Evolutionary conservation across 176 grass and related monocot genomes (phyloP), one percentile per base, ranked within the genome.

Genomic region (Rhynchospora breviuscula): DNA sequence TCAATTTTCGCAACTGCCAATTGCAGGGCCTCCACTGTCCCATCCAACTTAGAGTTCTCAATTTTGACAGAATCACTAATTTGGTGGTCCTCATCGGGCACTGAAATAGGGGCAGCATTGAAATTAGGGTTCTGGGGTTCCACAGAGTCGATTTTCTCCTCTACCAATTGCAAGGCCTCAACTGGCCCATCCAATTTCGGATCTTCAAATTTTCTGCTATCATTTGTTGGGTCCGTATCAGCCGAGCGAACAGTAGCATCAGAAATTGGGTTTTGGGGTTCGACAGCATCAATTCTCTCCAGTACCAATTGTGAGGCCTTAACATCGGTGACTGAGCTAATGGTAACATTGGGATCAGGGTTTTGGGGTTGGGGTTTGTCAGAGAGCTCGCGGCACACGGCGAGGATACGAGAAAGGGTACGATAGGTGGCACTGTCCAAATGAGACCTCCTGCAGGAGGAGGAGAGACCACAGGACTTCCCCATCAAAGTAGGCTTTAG

Each of bases 381-480:
- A 14, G 91, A 79, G 23, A 90, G 58, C 31, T 91, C 84, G 49
- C 91, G 23, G 84, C 86, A 94, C 57, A 87, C 85, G 25, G 89
- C 88, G 79, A 98, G 94, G 67, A 98, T 87, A 2, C 86, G 81
- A 79, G 90, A 87, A 19, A 98, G 87, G 53, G 90, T 90, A 51
- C 89, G 87, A 62, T 91, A 94, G 71, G 90, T 93, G 56, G 81
- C 82, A 48, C 92, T 93, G 26, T 94, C 89, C 7, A 98, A 90
- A 82, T 98, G 95, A 58, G 87, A 90, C 65, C 89, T 83, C 51
- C 86, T 85, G 86, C 80, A 81, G 13, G 58, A 8, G 63, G 67
- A 46, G 23, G 26, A 46, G 25, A 33, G 10, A 7, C 14, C n/a
- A 29, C 47, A 51, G 4, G 67, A 26, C 51, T 43, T 6, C 29